These are phyloP conservation scores for Candida ponderosae DNA, from an alignment of 805 yeast genomes.

Conservation along the genomic window DNA sequence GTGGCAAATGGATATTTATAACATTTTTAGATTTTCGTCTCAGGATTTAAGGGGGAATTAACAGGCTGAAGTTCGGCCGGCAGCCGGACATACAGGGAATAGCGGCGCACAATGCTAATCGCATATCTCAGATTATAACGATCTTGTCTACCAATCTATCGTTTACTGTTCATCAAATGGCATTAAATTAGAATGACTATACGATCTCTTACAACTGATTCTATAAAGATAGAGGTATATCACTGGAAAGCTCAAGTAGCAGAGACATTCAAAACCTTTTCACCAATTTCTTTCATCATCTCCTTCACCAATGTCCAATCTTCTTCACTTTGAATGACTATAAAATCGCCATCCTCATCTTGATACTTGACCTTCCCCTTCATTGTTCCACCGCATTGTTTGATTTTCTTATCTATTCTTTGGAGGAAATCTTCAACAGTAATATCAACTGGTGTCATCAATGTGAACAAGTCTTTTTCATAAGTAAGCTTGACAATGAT, in stretches of 20 bases:
- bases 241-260: conserved; percentile 20
- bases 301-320: conserved; percentile 86
- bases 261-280: conserved; percentile 36
- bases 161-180: no score
- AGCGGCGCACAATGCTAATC: no score
- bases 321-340: conserved; percentile 75
- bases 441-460: conserved; percentile 50
- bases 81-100: no score
- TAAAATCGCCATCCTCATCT: conserved; percentile 95
- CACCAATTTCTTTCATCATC: conserved; percentile 44
- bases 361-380: conserved; percentile 61
- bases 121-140: no score
- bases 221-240: not conserved
- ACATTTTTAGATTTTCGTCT: no score
- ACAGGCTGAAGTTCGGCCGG: no score
- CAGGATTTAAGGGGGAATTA: no score
- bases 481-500: conserved; percentile 33
- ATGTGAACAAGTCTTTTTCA: conserved; percentile 48
- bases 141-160: no score
- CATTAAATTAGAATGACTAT: no score
- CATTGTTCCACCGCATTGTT: conserved; percentile 40
- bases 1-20: no score
- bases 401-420: conserved; percentile 50
- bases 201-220: no score
- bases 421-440: conserved; percentile 44